These are phyloP conservation scores for Penicillium sp. DNA, from an alignment of 2,329 filamentous ascomycete species.

Conservation along the genomic window DNA sequence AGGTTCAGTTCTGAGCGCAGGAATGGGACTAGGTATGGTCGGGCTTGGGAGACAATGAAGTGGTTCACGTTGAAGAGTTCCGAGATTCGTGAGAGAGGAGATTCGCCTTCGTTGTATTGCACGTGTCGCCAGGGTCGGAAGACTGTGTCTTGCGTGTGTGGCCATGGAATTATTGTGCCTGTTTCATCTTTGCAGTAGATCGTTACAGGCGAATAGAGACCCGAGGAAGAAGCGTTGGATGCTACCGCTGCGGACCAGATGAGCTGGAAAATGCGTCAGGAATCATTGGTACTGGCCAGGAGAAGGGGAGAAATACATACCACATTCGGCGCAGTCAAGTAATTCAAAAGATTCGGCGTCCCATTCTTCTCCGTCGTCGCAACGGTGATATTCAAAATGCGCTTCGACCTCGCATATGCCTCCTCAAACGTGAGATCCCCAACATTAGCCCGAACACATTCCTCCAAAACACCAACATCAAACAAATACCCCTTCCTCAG, in stretches of 20 bases:
- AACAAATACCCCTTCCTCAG: constrained; percentile 76
- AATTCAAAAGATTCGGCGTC: constrained; percentile 82
- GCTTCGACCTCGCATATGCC: constrained; percentile 79
- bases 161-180: constrained; percentile 72
- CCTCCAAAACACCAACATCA: constrained; percentile 75
- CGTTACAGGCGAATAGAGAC: constrained; percentile 63
- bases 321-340: constrained; percentile 89
- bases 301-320: constrained; percentile 52
- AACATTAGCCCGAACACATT: constrained; percentile 79
- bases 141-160: constrained; percentile 56
- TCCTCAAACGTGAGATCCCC: constrained; percentile 92
- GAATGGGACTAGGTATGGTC: constrained; percentile 85
- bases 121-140: constrained; percentile 68
- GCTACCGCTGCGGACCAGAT: constrained; percentile 49
- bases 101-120: constrained; percentile 64
- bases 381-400: constrained; percentile 88
- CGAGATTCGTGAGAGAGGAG: constrained; percentile 67
- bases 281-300: background rate
- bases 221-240: constrained; percentile 50
- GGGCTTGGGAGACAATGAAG: constrained; percentile 89
- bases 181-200: constrained; percentile 76
- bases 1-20: constrained; percentile 77
- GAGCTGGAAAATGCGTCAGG: constrained; percentile 49
- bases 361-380: constrained; percentile 71
- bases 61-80: constrained; percentile 92